Evolutionary conservation across 108 stramenopile genomes (phyloP).

Genomic region (Bacterosira constricta): DNA sequence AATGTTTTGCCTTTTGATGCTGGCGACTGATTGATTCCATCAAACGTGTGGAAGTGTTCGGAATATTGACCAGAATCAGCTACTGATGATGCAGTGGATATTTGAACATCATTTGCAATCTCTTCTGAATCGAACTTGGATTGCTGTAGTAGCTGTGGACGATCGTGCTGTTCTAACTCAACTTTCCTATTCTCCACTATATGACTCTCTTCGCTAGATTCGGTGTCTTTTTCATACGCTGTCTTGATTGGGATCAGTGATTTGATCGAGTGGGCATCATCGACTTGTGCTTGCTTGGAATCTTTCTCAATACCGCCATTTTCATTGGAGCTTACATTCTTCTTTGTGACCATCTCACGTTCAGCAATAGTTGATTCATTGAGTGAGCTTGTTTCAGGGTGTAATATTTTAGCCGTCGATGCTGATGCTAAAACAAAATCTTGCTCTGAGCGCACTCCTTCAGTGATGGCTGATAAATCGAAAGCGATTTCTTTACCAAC

Average conservation of each 20-base stretch:
- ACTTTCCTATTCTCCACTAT: not conserved
- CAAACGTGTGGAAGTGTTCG: not conserved
- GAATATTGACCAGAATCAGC: not conserved
- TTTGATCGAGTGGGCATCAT: not conserved
- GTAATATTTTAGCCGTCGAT: too few relatives aligned
- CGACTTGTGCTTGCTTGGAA: not conserved
- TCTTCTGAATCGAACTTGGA: not conserved
- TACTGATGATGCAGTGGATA: not conserved
- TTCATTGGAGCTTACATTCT: too few relatives aligned
- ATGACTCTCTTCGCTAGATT: not conserved
- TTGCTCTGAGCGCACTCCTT: not conserved
- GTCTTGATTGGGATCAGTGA: not conserved
- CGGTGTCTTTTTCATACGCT: too few relatives aligned
- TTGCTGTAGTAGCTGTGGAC: not conserved
- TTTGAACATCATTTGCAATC: not conserved
- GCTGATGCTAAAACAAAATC: not conserved
- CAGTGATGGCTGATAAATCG: not conserved
- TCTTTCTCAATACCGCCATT: not conserved
- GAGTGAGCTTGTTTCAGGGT: not conserved
- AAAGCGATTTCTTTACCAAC: conserved; percentile 9
- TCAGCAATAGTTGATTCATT: not conserved
- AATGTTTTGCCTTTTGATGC: too few relatives aligned
- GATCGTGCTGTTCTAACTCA: not conserved
- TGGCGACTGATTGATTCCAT: not conserved
- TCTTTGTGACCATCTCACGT: not conserved